A percentile compares a stretch with the other conserved stretches of the same genome.
These are phyloP conservation scores for Fusarium foetens DNA, from an alignment of 2,329 filamentous ascomycete species.

Conservation along the genomic window DNA sequence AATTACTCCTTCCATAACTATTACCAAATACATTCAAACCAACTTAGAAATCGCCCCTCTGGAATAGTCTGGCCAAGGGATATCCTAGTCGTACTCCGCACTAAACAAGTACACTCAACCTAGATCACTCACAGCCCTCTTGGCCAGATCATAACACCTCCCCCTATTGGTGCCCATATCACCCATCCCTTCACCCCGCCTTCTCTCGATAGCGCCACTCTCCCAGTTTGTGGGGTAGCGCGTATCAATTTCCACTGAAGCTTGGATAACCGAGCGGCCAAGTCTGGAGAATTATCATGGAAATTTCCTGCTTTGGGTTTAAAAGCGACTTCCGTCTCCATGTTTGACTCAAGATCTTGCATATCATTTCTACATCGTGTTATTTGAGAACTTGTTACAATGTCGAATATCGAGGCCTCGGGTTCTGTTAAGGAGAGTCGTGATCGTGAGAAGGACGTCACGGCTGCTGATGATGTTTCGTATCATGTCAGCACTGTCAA, in stretches of 20 bases:
- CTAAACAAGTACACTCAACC: neutral
- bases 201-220: neutral
- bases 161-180: constrained; percentile 4
- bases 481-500: neutral
- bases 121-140: neutral
- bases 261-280: neutral
- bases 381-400: neutral
- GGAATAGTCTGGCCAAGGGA: neutral
- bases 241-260: neutral
- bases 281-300: neutral
- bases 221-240: neutral
- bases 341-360: neutral
- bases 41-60: no score
- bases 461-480: neutral
- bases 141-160: neutral
- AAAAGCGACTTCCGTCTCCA: neutral
- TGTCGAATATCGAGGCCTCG: neutral
- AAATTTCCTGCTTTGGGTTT: neutral
- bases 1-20: fast-evolving
- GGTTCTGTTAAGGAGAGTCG: neutral
- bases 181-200: neutral
- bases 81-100: neutral
- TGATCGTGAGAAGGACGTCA: neutral
- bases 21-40: neutral
- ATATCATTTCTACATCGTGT: neutral